These are phyloP conservation scores for Cryptococcus hybrid DNA, from an alignment of 1,284 basidiomycete species.

Conservation along the genomic window DNA sequence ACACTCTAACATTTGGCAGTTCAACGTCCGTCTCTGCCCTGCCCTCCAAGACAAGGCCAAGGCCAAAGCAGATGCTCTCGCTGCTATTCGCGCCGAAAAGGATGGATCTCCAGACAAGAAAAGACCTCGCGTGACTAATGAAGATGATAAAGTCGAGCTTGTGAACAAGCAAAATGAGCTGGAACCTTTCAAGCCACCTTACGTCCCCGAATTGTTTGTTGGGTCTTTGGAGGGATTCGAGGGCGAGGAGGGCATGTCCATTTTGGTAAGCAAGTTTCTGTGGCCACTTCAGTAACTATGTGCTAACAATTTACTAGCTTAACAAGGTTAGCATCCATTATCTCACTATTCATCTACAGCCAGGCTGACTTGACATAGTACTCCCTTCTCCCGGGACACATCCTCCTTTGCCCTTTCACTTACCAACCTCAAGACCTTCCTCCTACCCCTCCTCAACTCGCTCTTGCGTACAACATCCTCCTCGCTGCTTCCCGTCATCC, in stretches of 20 bases:
- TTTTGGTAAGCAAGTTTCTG: conserved; percentile 60
- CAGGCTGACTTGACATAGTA: conserved; percentile 47
- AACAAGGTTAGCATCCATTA: conserved; percentile 57
- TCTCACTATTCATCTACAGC: not conserved
- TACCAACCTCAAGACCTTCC: conserved; percentile 66
- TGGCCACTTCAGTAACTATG: not conserved
- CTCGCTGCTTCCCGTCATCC: conserved; percentile 61
- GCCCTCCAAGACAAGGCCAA: conserved; percentile 68
- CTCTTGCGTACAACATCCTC: conserved; percentile 67
- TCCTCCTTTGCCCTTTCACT: conserved; percentile 57
- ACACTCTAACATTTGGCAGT: conserved; percentile 54
- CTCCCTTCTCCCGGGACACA: conserved; percentile 76
- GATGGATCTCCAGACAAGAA: conserved; percentile 26
- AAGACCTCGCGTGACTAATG: conserved; percentile 25
- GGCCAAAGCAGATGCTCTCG: conserved; percentile 31
- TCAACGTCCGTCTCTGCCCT: conserved; percentile 75
- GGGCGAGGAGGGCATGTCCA: conserved; percentile 63
- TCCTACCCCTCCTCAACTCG: conserved; percentile 70
- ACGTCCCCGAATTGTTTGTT: conserved; percentile 67
- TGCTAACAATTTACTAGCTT: conserved; percentile 53
- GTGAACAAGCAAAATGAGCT: conserved; percentile 43
- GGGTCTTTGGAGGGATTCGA: conserved; percentile 67
- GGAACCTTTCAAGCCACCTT: conserved; percentile 79
- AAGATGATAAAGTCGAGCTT: conserved; percentile 2
- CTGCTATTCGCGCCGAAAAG: conserved; percentile 10